Conservation (phyloP, 2,329 filamentous ascomycete species). For the Metarhizium humberi region DNA sequence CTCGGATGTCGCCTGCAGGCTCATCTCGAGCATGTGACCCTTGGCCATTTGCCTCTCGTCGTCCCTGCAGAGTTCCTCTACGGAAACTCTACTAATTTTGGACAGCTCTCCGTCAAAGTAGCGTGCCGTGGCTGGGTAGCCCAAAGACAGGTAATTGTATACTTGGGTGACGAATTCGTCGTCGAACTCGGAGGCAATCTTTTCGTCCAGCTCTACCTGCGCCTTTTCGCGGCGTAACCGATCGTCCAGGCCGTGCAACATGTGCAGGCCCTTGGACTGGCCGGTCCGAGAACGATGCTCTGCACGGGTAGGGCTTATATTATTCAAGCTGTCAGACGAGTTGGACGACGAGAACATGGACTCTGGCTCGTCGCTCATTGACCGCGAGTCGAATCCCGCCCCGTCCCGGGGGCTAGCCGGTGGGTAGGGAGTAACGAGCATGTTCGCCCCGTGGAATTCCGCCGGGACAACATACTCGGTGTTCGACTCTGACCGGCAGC, state of each 20-base stretch:
- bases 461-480: conserved; percentile 29
- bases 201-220: conserved; percentile 40
- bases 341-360: conserved; percentile 16
- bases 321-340: conserved; percentile 10
- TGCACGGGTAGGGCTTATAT: conserved; percentile 9
- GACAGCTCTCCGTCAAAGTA: conserved; percentile 78
- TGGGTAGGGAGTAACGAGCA: conserved; percentile 41
- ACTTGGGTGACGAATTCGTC: conserved; percentile 89
- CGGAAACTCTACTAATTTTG: conserved; percentile 63
- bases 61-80: conserved; percentile 61
- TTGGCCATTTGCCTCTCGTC: conserved; percentile 53
- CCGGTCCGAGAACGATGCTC: conserved; percentile 19
- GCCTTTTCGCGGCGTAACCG: conserved; percentile 40
- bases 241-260: conserved; percentile 43
- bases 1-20: conserved; percentile 29
- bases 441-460: conserved; percentile 34
- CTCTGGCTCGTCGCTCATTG: conserved; percentile 31
- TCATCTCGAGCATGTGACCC: conserved; percentile 62
- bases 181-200: conserved; percentile 59
- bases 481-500: conserved; percentile 34
- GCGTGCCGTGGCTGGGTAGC: conserved; percentile 78
- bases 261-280: conserved; percentile 35
- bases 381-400: conserved; percentile 29
- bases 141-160: conserved; percentile 91
- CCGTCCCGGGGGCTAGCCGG: conserved; percentile 32